phyloP scores from a whole-genome alignment of 2,329 filamentous ascomycete species.

The Corynespora cassiicola region DNA sequence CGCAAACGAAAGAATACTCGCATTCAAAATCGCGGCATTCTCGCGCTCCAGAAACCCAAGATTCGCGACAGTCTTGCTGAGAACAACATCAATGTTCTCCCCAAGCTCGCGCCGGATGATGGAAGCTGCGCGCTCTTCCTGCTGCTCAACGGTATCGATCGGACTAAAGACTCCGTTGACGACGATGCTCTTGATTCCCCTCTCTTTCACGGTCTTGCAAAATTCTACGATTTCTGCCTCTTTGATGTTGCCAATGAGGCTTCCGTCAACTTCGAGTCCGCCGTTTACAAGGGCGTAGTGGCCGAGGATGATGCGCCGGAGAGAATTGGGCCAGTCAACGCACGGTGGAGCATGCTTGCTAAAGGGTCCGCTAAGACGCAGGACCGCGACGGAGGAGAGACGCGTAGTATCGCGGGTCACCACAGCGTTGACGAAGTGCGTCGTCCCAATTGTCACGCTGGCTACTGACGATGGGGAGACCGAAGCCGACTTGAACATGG shows the following conservation, averaged over 20 bases:
- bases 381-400: conserved; percentile 59
- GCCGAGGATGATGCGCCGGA: conserved; percentile 56
- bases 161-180: conserved; percentile 66
- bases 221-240: conserved; percentile 54
- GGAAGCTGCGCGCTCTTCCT: conserved; percentile 58
- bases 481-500: conserved; percentile 41
- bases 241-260: conserved; percentile 49
- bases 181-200: conserved; percentile 56
- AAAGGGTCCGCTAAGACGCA: conserved; percentile 58
- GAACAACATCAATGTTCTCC: conserved; percentile 55
- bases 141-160: conserved; percentile 60
- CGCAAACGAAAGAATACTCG: conserved; percentile 55
- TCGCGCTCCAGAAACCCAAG: conserved; percentile 59
- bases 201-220: conserved; percentile 52
- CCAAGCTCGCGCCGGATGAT: conserved; percentile 57
- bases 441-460: conserved; percentile 60
- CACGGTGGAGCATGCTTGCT: conserved; percentile 58
- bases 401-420: conserved; percentile 57
- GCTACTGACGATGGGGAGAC: conserved; percentile 42
- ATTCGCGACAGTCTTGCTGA: conserved; percentile 59
- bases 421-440: conserved; percentile 60
- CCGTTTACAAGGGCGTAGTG: conserved; percentile 56
- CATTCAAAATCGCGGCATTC: conserved; percentile 60
- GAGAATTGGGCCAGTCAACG: conserved; percentile 54
- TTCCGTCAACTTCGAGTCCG: conserved; percentile 58